Evolutionary conservation across 768 basidiomycete species (phyloP).

Genomic region (Pisolithus orientalis): DNA sequence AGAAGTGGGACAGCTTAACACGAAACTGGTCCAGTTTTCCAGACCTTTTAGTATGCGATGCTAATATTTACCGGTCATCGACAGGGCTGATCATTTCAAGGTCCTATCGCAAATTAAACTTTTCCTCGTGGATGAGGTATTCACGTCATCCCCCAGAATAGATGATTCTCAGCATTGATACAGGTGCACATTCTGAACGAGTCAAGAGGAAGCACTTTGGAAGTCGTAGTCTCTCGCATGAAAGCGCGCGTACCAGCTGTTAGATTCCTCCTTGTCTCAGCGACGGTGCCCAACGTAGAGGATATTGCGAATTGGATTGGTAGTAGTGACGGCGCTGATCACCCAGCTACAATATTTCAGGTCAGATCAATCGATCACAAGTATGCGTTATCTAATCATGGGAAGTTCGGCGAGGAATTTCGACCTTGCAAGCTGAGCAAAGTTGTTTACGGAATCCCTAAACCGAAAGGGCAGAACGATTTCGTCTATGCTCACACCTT

Average conservation of each 20-base stretch:
- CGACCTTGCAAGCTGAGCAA: constrained; percentile 78
- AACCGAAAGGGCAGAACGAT: constrained; percentile 62
- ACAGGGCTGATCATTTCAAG: constrained; percentile 56
- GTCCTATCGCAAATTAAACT: constrained; percentile 68
- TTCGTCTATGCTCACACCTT: constrained; percentile 69
- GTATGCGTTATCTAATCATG: background rate
- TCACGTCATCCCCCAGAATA: background rate
- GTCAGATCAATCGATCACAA: constrained; percentile 29
- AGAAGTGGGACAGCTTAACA: constrained; percentile 96
- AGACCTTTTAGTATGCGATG: background rate
- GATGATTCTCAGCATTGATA: background rate
- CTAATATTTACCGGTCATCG: constrained; percentile 2
- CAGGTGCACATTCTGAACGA: constrained; percentile 94
- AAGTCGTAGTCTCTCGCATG: constrained; percentile 94
- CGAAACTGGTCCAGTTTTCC: constrained; percentile 61
- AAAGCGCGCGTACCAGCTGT: constrained; percentile 62
- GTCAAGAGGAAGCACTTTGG: constrained; percentile 82
- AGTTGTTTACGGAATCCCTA: constrained; percentile 65
- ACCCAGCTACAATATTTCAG: constrained; percentile 60
- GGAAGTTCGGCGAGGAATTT: constrained; percentile 88
- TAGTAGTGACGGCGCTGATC: constrained; percentile 24
- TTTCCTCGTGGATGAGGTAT: constrained; percentile 88
- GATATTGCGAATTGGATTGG: constrained; percentile 91
- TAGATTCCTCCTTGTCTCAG: constrained; percentile 86
- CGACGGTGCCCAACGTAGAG: constrained; percentile 88